Conservation (phyloP, 441 rosid species). For the Mallotus repandus region DNA sequence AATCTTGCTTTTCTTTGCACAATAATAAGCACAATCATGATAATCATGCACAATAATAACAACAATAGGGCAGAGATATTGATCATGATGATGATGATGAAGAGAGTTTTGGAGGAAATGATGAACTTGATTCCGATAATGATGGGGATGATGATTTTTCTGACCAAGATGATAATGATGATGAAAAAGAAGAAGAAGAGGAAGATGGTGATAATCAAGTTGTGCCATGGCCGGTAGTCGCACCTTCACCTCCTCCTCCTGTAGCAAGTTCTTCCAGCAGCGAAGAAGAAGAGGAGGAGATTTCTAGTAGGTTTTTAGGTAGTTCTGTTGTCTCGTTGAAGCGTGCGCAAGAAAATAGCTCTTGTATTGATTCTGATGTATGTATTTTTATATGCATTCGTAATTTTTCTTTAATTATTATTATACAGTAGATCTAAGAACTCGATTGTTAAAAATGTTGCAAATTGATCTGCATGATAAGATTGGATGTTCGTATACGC, state of each 20-base stretch:
- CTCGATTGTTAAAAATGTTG: too few species aligned
- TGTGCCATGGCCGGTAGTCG: constrained; percentile 60
- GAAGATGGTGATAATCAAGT: constrained; percentile 81
- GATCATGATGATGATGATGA: not conserved
- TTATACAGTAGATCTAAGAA: too few species aligned
- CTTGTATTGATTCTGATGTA: constrained; percentile 47
- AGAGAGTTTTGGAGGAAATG: constrained; percentile 9
- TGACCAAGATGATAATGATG: constrained; percentile 17
- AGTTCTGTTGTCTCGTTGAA: constrained; percentile 29
- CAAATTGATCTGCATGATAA: constrained; percentile 13
- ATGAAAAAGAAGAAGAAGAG: constrained; percentile 38
- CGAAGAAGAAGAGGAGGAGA: constrained; percentile 38
- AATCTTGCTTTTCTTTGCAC: constrained; percentile 37
- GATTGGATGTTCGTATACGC: constrained; percentile 30
- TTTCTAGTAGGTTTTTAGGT: constrained; percentile 11
- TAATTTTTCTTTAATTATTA: too few species aligned
- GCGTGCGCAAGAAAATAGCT: constrained; percentile 33
- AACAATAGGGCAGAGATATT: not conserved
- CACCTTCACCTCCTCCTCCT: constrained; percentile 29
- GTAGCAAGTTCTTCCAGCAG: constrained; percentile 46
- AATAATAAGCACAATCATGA: not conserved
- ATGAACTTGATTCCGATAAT: not conserved
- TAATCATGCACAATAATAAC: too few species aligned
- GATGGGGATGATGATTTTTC: constrained; percentile 14
- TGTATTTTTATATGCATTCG: constrained; percentile 1